Base-by-base conservation (phyloP, 352 stramenopile genomes). In the Phytophthora macrochlamydospora region DNA sequence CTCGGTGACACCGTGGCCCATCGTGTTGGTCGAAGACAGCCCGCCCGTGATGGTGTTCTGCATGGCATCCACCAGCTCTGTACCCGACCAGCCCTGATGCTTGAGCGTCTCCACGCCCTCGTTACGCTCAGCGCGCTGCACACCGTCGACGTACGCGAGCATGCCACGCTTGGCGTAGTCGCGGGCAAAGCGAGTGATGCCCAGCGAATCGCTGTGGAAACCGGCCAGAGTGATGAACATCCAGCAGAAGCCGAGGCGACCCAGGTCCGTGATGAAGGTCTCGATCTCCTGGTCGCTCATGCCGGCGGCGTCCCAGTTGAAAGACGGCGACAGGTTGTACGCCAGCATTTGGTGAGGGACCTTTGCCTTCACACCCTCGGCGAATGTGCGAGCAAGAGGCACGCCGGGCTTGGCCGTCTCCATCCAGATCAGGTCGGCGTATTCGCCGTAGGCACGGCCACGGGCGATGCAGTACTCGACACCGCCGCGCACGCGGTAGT, bases 191-290 rank as follows among this genome's bases (percentile, higher is more conserved):
- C 97, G 84, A 1, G 97, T 98, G 38, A 98, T 98, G 71, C 97
- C 90, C 32, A 99, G 90, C 55, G 96, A 98, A 78, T 99, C 97
- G 48, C 91, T 95, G 87, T 99, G 97, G 86, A 99, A 99, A 59
- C 97, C 97, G 55, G 97, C 97, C 45, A 99, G 87, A 51, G 97
- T 99, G 62, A 99, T 99, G 78, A 99, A 99, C 83, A 99, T 97
- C 95, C 96, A 99, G 53, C 92, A 96, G 79, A 98, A 99, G 60
- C 97, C 97, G 56, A 99, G 81, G 42, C 87, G 85, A 32, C 91
- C 97, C 42, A 99, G 81, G 59, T 98, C 96, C 46, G 96, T 89
- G 62, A 99, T 98, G 79, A 99, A 99, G 24, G 78, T 87, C 46
- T 88, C 83, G 60, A 99, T 97, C 71, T 99, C 78, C 32, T 69